Conservation (phyloP, 345 rosid species). For the Salix udensis region DNA sequence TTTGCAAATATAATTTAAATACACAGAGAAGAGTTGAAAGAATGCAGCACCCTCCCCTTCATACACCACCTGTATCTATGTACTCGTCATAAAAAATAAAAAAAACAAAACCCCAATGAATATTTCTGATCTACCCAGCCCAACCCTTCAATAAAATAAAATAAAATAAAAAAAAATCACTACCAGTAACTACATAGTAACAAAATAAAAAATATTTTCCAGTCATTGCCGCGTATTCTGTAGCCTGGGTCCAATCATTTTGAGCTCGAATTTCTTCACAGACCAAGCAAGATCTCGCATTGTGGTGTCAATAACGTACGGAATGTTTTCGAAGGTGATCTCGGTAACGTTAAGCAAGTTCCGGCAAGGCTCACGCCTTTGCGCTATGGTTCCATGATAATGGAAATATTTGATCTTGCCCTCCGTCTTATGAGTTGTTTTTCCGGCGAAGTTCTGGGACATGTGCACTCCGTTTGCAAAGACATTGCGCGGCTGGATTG, state of each 20-base stretch:
- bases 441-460: constrained; percentile 77
- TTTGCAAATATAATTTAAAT: not conserved
- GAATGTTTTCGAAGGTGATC: constrained; percentile 46
- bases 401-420: constrained; percentile 66
- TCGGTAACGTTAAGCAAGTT: constrained; percentile 42
- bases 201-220: not conserved
- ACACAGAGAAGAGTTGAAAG: not conserved
- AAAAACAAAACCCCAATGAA: not conserved
- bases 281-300: constrained; percentile 46
- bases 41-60: constrained; percentile 4
- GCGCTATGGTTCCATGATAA: constrained; percentile 79
- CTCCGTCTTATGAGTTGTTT: constrained; percentile 56
- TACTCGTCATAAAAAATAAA: not conserved
- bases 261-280: constrained; percentile 69
- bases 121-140: constrained; percentile 4
- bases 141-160: not conserved
- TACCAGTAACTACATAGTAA: not conserved
- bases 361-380: constrained; percentile 71
- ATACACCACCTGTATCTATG: constrained; percentile 1
- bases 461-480: constrained; percentile 81
- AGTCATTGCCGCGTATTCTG: constrained; percentile 64
- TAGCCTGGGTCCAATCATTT: constrained; percentile 57
- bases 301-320: constrained; percentile 67
- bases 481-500: constrained; percentile 67
- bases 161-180: not conserved